Conservation (phyloP, 163 green algal species). For the Trebouxia gelatinosa region DNA sequence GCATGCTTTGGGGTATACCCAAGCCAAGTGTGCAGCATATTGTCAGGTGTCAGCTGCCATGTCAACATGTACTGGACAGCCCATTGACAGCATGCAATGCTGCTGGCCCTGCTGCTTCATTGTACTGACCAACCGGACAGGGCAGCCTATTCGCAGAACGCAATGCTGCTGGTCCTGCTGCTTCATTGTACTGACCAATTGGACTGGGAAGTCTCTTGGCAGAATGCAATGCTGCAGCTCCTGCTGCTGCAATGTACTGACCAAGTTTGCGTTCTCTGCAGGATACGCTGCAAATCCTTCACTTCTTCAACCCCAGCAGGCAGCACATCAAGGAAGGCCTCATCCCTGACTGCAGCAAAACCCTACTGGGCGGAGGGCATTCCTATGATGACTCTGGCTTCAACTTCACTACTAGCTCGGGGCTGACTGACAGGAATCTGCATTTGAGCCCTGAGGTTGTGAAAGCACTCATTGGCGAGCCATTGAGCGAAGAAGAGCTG, state of each 20-base stretch:
- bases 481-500: conserved; percentile 24
- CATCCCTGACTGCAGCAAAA: conserved; percentile 33
- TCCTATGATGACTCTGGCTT: neutral
- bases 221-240: neutral
- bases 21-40: too few species aligned
- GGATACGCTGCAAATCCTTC: conserved; percentile 28
- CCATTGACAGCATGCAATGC: too few species aligned
- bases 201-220: neutral
- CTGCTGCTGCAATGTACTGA: neutral
- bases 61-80: too few species aligned
- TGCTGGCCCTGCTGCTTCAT: neutral
- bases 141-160: neutral
- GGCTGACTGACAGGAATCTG: conserved; percentile 17
- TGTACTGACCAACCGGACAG: neutral
- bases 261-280: too few species aligned
- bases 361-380: neutral
- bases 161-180: neutral
- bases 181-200: neutral
- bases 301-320: conserved; percentile 20
- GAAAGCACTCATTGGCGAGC: conserved; percentile 32
- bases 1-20: too few species aligned
- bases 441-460: conserved; percentile 24
- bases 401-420: neutral
- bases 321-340: conserved; percentile 35
- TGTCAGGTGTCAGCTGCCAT: too few species aligned